Base-by-base conservation (phyloP, 2,329 filamentous ascomycete genomes). In the Knufia fluminis region DNA sequence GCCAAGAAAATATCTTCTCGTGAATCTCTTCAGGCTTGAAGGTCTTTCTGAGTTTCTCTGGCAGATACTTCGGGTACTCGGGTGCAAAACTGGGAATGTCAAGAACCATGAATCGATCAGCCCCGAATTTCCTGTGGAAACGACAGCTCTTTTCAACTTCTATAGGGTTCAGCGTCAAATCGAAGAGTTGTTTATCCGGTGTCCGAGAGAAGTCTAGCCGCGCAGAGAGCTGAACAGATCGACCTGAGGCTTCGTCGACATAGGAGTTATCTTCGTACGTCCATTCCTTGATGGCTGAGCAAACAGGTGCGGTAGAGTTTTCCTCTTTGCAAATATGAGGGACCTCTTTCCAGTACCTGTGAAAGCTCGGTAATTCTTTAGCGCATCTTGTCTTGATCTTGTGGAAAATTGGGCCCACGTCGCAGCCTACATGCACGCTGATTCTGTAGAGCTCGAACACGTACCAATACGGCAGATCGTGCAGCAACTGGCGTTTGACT, bases 51-150 rank as follows among this genome's bases (percentile, higher is more conserved):
- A 39, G 39, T 23, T 51, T 19, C 19, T 58, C 48, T 20, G 57
- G 49, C 32, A 35, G 16, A 16, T 44, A 32, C 8, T 17, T 16
- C n/a, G 22, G 23, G n/a, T 38, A 24, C 22, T 38, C 22, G 24
- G 23, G 10, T 12, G 49, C 49, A 9, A 62, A 51, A 17, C 48
- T 43, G 28, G 62, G 68, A 2, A 70, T 55, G 1, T 62, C 66
- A 12, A 74, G 43, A 23, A 66, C 65, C 12, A 72, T 56, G 50
- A 73, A 74, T 24, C 71, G 61, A 59, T 73, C 70, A 3, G 66
- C 66, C 3, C 71, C 71, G 54, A 71, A 73, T 24, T 68, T 65
- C 17, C 71, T 64, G 43, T 68, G 63, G 28, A 74, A 68, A 1
- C 71, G 69, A 59, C 69, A 71, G 9, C 68, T 66, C 43, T 61